These are phyloP conservation scores for Agaricus blazei DNA, from an alignment of 768 basidiomycete genomes.

Conservation along the genomic window DNA sequence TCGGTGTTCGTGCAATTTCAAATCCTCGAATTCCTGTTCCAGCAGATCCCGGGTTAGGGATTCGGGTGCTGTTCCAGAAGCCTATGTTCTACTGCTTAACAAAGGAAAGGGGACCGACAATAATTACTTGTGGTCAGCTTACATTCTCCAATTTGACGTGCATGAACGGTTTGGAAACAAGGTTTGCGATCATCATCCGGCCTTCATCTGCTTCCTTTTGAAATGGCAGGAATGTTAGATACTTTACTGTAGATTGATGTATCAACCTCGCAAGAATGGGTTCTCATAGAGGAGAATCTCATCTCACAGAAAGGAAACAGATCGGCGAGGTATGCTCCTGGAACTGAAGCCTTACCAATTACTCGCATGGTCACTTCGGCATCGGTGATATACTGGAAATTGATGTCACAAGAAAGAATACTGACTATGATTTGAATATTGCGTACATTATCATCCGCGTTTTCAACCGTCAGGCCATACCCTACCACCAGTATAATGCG, in stretches of 20 bases:
- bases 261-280: background rate
- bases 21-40: constrained; percentile 23
- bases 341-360: constrained; percentile 44
- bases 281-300: constrained; percentile 19
- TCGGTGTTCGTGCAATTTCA: constrained; percentile 23
- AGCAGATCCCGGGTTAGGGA: constrained; percentile 39
- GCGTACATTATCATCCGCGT: constrained; percentile 45
- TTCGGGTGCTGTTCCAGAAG: constrained; percentile 31
- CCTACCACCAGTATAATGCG: constrained; percentile 48
- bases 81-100: constrained; percentile 19
- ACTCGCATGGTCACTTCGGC: constrained; percentile 43
- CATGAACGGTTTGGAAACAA: constrained; percentile 32
- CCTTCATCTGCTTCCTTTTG: constrained; percentile 38
- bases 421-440: constrained; percentile 26
- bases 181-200: constrained; percentile 27
- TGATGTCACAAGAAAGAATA: background rate
- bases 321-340: constrained; percentile 42
- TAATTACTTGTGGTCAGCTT: background rate
- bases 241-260: background rate
- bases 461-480: constrained; percentile 49
- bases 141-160: constrained; percentile 6
- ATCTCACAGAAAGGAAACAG: constrained; percentile 33
- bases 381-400: constrained; percentile 22
- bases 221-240: constrained; percentile 48
- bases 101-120: background rate